phyloP scores from a whole-genome alignment of 768 basidiomycete genomes.

The Leccinum uliginosum region DNA sequence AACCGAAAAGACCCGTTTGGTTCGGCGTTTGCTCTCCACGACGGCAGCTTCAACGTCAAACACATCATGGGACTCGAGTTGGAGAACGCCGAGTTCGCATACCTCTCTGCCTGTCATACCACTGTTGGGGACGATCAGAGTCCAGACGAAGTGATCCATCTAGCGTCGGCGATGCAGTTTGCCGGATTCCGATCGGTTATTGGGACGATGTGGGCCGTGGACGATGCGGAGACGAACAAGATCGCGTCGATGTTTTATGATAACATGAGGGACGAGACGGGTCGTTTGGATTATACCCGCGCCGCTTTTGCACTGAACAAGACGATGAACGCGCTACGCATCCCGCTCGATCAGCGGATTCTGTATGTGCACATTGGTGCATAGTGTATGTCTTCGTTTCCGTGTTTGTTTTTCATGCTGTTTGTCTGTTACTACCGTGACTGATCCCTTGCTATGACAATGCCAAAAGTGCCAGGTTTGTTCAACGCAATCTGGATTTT shows the following conservation, averaged over 20 bases:
- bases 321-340: not conserved
- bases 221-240: not conserved
- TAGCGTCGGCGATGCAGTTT: not conserved
- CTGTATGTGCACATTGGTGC: not conserved
- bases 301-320: not conserved
- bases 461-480: no score
- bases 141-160: not conserved
- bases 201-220: not conserved
- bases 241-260: not conserved
- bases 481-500: no score
- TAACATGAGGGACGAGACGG: not conserved
- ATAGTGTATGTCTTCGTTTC: not conserved
- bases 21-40: not conserved
- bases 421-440: no score
- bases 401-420: no score
- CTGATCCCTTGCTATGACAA: no score
- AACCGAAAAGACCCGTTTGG: not conserved
- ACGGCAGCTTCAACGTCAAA: not conserved
- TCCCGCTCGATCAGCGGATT: not conserved
- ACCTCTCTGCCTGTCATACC: not conserved
- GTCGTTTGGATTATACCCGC: not conserved
- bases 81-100: not conserved
- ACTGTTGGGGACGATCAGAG: not conserved
- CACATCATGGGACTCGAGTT: not conserved
- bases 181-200: not conserved